Evolutionary conservation across 257 asterid genomes (phyloP), one percentile per base, ranked within the genome.

Genomic region (Haberlea rhodopensis): DNA sequence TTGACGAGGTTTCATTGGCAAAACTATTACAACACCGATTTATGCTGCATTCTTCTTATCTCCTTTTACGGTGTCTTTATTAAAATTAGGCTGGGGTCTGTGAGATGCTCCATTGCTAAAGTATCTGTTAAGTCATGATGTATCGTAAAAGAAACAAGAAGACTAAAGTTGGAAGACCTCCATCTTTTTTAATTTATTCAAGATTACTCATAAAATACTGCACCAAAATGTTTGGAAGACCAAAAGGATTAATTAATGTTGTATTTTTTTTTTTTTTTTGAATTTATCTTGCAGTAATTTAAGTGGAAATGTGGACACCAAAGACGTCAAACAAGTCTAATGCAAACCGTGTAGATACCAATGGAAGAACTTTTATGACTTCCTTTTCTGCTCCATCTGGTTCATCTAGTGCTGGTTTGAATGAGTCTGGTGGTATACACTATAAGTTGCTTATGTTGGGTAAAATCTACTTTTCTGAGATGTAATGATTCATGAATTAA

Each of bases 331-430:
- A 79, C 51, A 90, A 89, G 54, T 87, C 96, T 65, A 83, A 84
- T 79, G 79, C 97, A 69, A 90, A 85, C 74, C 78, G 77, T 76
- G 72, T 85, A 26, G 97, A 91, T 61, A 70, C 73, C 65, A 61
- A 80, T 43, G 95, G 92, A 70, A 78, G 95, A 78, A 74, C 80
- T 54, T 84, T 84, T 55, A 57, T 88, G 8, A 74, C 85, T 59
- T 77, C 95, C 64, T 85, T 77, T 77, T 70, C 95, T 73, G 79
- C 94, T 48, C 95, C 86, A 69, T 78, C 91, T 69, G 97, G 91
- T 67, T 81, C 94, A 56, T 75, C 88, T 1, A 80, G 83, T 69
- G 78, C 95, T 63, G 85, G 69, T 70, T 72, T 86, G 62, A 81
- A 86, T 70, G 91, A 88, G 73, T 81, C 94, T 54, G 95, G 88